Evolutionary conservation across 2,329 filamentous ascomycete genomes (phyloP).

Genomic region (Pseudogymnoascus sp.): DNA sequence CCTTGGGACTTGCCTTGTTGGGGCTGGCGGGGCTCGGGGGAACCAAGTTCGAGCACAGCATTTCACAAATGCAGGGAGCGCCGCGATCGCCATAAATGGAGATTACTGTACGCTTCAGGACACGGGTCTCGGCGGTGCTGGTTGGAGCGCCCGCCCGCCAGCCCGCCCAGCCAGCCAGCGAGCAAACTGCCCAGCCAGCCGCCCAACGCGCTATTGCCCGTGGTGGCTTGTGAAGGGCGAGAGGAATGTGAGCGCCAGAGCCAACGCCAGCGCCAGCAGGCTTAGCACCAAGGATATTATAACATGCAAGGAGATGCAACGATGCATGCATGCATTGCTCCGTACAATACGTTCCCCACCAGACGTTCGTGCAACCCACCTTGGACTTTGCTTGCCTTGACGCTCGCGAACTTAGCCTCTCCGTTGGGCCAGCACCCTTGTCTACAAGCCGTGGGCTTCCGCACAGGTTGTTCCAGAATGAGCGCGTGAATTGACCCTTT

Average conservation of each 20-base stretch:
- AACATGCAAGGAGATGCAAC: conserved; percentile 6
- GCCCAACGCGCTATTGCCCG: neutral
- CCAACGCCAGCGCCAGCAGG: conserved; percentile 6
- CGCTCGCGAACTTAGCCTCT: neutral
- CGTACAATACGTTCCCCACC: neutral
- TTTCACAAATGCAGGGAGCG: neutral
- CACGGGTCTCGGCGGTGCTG: conserved; percentile 1
- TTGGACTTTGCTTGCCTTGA: neutral
- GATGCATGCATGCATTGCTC: conserved; percentile 1
- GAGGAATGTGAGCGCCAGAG: conserved; percentile 4
- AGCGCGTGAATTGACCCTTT: neutral
- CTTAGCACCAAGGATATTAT: conserved; percentile 5
- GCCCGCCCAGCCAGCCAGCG: neutral
- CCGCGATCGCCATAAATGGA: conserved; percentile 4
- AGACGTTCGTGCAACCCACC: neutral
- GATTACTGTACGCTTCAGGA: conserved; percentile 5
- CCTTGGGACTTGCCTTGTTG: neutral
- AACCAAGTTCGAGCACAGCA: neutral
- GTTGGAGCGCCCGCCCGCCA: neutral
- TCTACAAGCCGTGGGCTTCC: neutral
- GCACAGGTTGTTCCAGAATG: neutral
- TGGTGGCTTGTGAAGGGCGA: neutral
- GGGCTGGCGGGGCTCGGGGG: neutral
- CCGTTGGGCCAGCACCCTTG: neutral
- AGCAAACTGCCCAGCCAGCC: neutral